A percentile compares a stretch with the other conserved stretches of the same genome.
Conservation (phyloP, 805 yeast species). For the Ogataea nakhonphanomensis region DNA sequence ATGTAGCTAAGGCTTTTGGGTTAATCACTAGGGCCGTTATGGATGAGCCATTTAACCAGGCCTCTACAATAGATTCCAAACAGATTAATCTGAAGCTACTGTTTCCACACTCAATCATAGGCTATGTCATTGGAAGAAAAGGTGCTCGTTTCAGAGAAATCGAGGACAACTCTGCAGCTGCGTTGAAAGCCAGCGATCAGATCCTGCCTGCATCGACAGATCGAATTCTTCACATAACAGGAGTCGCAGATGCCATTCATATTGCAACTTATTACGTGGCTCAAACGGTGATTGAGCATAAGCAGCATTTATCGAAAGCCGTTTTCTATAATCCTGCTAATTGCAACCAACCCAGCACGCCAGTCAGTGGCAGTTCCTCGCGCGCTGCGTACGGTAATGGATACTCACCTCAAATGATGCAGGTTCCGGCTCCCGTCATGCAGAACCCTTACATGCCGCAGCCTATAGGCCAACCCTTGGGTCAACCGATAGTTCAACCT, state of each 20-base stretch:
- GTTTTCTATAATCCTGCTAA: constrained; percentile 59
- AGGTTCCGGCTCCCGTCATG: constrained; percentile 27
- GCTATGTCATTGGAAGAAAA: constrained; percentile 74
- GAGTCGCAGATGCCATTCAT: constrained; percentile 85
- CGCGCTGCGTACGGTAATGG: constrained; percentile 12
- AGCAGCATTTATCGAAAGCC: constrained; percentile 53
- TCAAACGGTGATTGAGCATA: constrained; percentile 61
- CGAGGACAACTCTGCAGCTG: constrained; percentile 78
- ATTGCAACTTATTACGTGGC: constrained; percentile 76
- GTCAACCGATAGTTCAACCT: constrained; percentile 2
- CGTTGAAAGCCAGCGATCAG: constrained; percentile 67
- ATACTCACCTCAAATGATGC: constrained; percentile 25
- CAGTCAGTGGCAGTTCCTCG: constrained; percentile 11
- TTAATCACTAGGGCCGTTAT: constrained; percentile 62
- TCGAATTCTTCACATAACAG: constrained; percentile 62
- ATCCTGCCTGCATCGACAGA: constrained; percentile 76
- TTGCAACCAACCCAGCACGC: constrained; percentile 30
- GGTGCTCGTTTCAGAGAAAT: constrained; percentile 75
- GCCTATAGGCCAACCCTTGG: constrained; percentile 6
- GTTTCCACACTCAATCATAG: constrained; percentile 77
- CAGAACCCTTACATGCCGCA: constrained; percentile 22
- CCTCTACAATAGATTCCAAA: constrained; percentile 53
- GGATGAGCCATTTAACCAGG: constrained; percentile 62
- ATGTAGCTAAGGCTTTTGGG: constrained; percentile 81
- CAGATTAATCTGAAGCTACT: constrained; percentile 57